Base-by-base conservation (phyloP, 2,329 filamentous ascomycete species). In the Monosporascus sp. region DNA sequence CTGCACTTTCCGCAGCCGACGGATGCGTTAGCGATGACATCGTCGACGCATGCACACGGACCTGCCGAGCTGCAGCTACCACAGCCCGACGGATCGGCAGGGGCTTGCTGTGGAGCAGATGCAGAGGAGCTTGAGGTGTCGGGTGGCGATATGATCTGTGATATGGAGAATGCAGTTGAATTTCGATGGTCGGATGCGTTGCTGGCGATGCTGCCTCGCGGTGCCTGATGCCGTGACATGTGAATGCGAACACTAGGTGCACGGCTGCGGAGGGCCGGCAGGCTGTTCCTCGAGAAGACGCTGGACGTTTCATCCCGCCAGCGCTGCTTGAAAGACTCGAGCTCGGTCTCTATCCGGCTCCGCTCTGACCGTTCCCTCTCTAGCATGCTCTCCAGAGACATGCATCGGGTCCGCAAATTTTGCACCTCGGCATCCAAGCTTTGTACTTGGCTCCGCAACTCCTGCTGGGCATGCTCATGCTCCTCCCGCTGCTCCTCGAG, bases 1-100 rank as follows among this genome's bases (percentile, higher is more conserved):
- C 78, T 81, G 67, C 88, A 91, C 52, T 83, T 84, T 48, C 80
- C 83, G 66, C 87, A 91, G 22, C 82, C 84, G 24, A 80, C 65
- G 7, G 75, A 66, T 37, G 79, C 72, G n/a, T 72, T 73, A n/a
- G 75, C 73, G 47, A 86, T 70, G 31, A 76, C 81, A 55, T 82
- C 76, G 22, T 86, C 82, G 48, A 79, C 78, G 64, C 84, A 87
- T 11, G 78, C 78, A 66, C 84, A 86, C 2, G 70, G 68, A 6
- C 78, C 77, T 26, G 72, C 73, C 7, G 78, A 71, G 20, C 74
- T 75, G 62, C 83, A 87, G 31, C 75, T 76, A 26, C 82, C 82
- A 63, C 84, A 87, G 2, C 76, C 35, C 78, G 70, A 20, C 67
- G 65, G 7, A 70, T 65, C 45, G 68, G 67, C 8, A 55, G 65